Evolutionary conservation across 352 stramenopile species (phyloP).

Genomic region (Pythium oligandrum): DNA sequence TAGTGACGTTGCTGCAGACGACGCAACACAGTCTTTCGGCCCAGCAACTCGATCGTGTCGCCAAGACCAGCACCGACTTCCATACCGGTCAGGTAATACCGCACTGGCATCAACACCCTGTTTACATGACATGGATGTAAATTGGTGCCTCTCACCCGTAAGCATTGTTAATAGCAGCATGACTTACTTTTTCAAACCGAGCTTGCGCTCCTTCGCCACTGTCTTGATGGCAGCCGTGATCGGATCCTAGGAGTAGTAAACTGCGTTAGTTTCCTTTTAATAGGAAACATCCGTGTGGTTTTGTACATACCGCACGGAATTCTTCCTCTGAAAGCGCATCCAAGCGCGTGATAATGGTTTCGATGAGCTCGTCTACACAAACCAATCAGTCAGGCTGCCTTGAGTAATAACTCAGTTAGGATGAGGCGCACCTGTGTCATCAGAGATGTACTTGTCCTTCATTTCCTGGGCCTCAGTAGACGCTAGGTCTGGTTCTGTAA

Average conservation of each 20-base stretch:
- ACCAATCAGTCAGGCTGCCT: no score
- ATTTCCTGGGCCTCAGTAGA: constrained; percentile 50
- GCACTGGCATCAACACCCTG: constrained; percentile 85
- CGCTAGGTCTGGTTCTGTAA: constrained; percentile 49
- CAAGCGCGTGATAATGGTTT: constrained; percentile 38
- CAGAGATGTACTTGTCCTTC: constrained; percentile 72
- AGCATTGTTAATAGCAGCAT: no score
- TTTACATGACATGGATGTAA: constrained; percentile 1
- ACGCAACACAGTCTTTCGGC: constrained; percentile 47
- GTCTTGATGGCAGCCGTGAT: constrained; percentile 79
- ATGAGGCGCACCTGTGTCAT: constrained; percentile 30
- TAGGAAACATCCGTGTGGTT: not conserved
- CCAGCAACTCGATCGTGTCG: constrained; percentile 78
- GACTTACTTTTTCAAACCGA: constrained; percentile 77
- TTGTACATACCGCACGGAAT: constrained; percentile 46
- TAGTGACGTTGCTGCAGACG: constrained; percentile 8
- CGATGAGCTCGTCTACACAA: constrained; percentile 40
- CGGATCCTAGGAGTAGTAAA: constrained; percentile 34
- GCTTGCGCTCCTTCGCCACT: constrained; percentile 67
- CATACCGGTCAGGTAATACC: constrained; percentile 84
- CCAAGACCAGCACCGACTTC: constrained; percentile 78
- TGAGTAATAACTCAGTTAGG: no score
- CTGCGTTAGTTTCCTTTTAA: not conserved
- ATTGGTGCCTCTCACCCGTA: no score
- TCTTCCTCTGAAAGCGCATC: constrained; percentile 50